phyloP scores from a whole-genome alignment of 2,329 filamentous ascomycete species.

The Davidsoniella eucalypti region DNA sequence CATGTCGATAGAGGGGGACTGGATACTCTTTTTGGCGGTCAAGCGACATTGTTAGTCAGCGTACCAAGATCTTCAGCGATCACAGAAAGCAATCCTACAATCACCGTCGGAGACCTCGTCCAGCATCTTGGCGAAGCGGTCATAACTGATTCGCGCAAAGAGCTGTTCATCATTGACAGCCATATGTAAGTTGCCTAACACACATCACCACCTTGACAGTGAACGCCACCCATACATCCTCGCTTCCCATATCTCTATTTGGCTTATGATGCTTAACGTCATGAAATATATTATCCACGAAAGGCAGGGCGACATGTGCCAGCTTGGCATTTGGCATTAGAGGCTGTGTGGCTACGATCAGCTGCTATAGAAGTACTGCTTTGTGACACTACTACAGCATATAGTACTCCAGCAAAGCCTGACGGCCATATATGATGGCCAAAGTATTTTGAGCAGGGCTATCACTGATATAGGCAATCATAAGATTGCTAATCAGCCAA shows the following conservation, averaged over 20 bases:
- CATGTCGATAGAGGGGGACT: constrained; percentile 54
- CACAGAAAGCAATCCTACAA: constrained; percentile 31
- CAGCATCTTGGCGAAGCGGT: constrained; percentile 60
- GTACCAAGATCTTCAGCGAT: constrained; percentile 45
- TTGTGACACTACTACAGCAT: no score
- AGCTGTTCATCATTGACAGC: constrained; percentile 75
- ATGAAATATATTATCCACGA: no score
- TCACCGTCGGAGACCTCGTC: constrained; percentile 60
- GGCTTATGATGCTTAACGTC: no score
- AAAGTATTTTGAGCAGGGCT: no score
- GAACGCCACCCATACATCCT: not conserved
- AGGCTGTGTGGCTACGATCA: no score
- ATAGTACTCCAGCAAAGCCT: no score
- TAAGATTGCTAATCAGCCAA: no score
- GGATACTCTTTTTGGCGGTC: constrained; percentile 81
- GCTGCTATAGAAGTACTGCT: no score
- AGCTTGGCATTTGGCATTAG: no score
- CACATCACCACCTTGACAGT: not conserved
- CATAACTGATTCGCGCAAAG: constrained; percentile 73
- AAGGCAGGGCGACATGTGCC: no score
- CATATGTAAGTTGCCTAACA: constrained; percentile 53
- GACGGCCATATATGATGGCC: no score
- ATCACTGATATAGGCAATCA: no score
- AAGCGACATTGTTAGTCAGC: constrained; percentile 53
- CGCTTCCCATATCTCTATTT: not conserved